phyloP scores from a whole-genome alignment of 1,284 basidiomycete species.

The Pseudozyma thailandica region DNA sequence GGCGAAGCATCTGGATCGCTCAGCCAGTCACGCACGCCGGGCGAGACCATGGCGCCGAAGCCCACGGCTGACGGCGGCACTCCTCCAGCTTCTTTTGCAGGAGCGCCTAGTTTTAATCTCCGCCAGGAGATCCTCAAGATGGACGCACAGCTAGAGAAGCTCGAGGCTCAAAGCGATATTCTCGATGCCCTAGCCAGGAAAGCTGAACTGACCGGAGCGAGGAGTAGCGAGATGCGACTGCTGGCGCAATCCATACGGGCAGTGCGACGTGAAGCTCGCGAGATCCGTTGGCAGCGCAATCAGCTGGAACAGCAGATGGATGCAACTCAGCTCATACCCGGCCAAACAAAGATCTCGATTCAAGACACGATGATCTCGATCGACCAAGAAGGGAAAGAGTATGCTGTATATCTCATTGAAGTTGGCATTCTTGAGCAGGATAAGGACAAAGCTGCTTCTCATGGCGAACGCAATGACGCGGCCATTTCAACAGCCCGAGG shows the following conservation, averaged over 20 bases:
- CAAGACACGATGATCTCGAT: slow-evolving; percentile 42
- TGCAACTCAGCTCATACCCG: slow-evolving; percentile 85
- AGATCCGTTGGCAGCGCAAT: slow-evolving; percentile 79
- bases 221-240: slow-evolving; percentile 83
- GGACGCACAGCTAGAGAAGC: slow-evolving; percentile 77
- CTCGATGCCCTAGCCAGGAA: slow-evolving; percentile 88
- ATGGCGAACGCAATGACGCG: background rate
- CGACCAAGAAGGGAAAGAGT: slow-evolving; percentile 81
- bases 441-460: slow-evolving; percentile 4
- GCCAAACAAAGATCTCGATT: slow-evolving; percentile 73
- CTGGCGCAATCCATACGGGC: slow-evolving; percentile 82
- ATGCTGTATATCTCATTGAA: slow-evolving; percentile 91
- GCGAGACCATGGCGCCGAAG: background rate
- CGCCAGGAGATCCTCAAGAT: slow-evolving; percentile 33
- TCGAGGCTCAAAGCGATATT: slow-evolving; percentile 82
- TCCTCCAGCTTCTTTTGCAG: slow-evolving; percentile 4
- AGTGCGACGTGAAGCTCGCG: slow-evolving; percentile 82
- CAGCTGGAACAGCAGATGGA: slow-evolving; percentile 81
- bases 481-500: slow-evolving; percentile 71
- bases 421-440: slow-evolving; percentile 72
- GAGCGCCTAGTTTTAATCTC: slow-evolving; percentile 26
- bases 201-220: slow-evolving; percentile 87
- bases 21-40: slow-evolving; percentile 15
- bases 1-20: background rate
- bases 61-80: background rate